A percentile compares a stretch with the other conserved stretches of the same genome.
phyloP scores from a whole-genome alignment of 306 rosid genomes.

The Ochetophila trinervis region DNA sequence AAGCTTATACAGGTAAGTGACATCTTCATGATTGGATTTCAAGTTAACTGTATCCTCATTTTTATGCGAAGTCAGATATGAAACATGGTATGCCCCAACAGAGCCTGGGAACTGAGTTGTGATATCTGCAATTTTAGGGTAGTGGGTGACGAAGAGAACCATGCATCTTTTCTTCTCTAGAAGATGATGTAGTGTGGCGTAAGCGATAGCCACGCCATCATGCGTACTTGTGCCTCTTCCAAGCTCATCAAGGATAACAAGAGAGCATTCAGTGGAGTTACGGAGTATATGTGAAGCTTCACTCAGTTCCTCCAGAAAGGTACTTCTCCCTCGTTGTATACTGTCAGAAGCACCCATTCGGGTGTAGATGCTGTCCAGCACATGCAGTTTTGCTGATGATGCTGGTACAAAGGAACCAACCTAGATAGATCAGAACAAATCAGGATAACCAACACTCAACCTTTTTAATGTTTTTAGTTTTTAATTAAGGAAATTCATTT shows the following conservation, averaged over 20 bases:
- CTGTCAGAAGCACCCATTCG: slow-evolving; percentile 98
- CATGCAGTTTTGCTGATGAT: slow-evolving; percentile 74
- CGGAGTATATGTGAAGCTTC: slow-evolving; percentile 80
- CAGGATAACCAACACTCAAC: slow-evolving; percentile 22
- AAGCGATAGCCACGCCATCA: slow-evolving; percentile 89
- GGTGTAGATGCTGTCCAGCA: slow-evolving; percentile 79
- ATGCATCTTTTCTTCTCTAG: slow-evolving; percentile 62
- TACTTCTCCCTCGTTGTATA: slow-evolving; percentile 90
- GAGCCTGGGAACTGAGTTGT: slow-evolving; percentile 65
- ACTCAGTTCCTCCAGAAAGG: slow-evolving; percentile 85
- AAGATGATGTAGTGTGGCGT: slow-evolving; percentile 78
- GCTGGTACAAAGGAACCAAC: slow-evolving; percentile 97
- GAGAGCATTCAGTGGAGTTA: slow-evolving; percentile 60
- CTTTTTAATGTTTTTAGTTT: too few species aligned
- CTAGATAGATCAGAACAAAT: slow-evolving; percentile 50
- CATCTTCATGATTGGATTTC: slow-evolving; percentile 48
- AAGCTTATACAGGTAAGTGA: slow-evolving; percentile 85
- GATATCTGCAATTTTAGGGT: slow-evolving; percentile 70
- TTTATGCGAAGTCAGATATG: slow-evolving; percentile 66
- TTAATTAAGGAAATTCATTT: too few species aligned
- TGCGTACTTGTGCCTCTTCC: slow-evolving; percentile 99
- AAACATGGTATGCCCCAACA: slow-evolving; percentile 76
- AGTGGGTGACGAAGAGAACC: slow-evolving; percentile 93
- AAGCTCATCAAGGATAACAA: slow-evolving; percentile 89
- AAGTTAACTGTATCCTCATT: slow-evolving; percentile 16